phyloP scores from a whole-genome alignment of 495 filamentous ascomycete genomes.

The Friedmanniomyces endolithicus region DNA sequence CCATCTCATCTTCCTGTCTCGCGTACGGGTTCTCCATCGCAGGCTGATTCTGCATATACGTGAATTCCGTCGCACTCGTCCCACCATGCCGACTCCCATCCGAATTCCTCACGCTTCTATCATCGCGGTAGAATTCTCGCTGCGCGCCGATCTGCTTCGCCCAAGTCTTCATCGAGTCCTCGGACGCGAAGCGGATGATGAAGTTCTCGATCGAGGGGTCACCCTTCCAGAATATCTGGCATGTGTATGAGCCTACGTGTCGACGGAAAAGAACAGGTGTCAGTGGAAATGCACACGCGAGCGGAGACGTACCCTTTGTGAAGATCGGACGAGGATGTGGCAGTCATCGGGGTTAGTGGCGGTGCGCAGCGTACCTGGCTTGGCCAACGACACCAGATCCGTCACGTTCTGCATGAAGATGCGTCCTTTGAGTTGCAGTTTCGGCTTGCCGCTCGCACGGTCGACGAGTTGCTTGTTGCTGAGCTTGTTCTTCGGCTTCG shows the following conservation, averaged over 20 bases:
- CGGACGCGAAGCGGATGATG: constrained; percentile 78
- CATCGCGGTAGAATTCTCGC: constrained; percentile 3
- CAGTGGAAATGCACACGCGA: not conserved
- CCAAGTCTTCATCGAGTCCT: constrained; percentile 89
- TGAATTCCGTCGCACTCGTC: constrained; percentile 63
- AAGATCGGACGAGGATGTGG: constrained; percentile 2
- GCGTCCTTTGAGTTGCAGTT: constrained; percentile 84
- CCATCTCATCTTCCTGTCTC: constrained; percentile 58
- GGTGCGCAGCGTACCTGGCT: constrained; percentile 50
- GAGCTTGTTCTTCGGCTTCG: constrained; percentile 67
- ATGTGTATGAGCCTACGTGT: constrained; percentile 65
- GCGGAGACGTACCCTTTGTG: constrained; percentile 8
- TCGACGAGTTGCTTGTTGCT: constrained; percentile 57
- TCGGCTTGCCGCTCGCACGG: constrained; percentile 56
- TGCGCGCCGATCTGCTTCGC: constrained; percentile 50
- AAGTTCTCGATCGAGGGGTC: constrained; percentile 95
- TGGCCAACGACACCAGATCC: constrained; percentile 69
- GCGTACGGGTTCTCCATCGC: constrained; percentile 65
- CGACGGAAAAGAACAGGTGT: not conserved
- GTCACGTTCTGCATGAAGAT: constrained; percentile 99
- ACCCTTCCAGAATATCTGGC: constrained; percentile 98
- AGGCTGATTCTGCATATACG: constrained; percentile 57
- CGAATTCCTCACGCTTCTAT: constrained; percentile 35
- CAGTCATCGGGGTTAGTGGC: not conserved
- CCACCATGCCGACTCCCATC: constrained; percentile 39